Conservation (phyloP, 768 basidiomycete genomes). For the Pleurotus pulmonarius region DNA sequence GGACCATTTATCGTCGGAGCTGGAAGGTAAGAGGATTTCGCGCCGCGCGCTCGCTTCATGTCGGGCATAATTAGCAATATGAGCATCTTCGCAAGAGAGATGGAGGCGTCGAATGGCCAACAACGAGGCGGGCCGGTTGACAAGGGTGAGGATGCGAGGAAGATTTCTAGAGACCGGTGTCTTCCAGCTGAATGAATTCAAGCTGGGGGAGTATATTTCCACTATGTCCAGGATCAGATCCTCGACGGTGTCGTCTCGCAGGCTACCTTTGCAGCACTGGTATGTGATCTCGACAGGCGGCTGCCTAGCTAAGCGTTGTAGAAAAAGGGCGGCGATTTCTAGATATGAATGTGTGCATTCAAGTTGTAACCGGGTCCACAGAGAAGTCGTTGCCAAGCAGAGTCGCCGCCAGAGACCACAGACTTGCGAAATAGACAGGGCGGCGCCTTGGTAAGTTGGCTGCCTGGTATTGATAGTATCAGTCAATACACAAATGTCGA, state of each 20-base stretch:
- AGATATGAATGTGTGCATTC: constrained; percentile 14
- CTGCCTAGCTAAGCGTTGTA: constrained; percentile 29
- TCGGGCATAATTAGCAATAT: background rate
- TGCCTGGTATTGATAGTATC: constrained; percentile 17
- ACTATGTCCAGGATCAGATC: background rate
- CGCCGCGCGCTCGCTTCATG: background rate
- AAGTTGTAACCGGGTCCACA: constrained; percentile 41
- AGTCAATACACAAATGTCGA: constrained; percentile 22
- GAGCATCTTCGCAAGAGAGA: constrained; percentile 12
- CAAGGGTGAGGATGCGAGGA: constrained; percentile 15
- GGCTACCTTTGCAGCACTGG: constrained; percentile 14
- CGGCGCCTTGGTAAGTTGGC: constrained; percentile 22
- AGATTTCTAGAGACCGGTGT: constrained; percentile 10
- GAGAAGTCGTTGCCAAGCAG: constrained; percentile 33
- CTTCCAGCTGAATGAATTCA: background rate
- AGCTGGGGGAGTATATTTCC: background rate
- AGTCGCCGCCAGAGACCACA: constrained; percentile 47
- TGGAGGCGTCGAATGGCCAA: constrained; percentile 7
- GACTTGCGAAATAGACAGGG: constrained; percentile 43
- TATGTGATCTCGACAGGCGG: constrained; percentile 23
- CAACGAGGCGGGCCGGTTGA: constrained; percentile 16
- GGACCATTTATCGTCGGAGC: constrained; percentile 11
- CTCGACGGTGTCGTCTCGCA: background rate
- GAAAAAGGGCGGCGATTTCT: constrained; percentile 32
- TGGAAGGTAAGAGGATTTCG: background rate